Base-by-base conservation (phyloP, 768 basidiomycete species). In the Lepiota subincarnata region DNA sequence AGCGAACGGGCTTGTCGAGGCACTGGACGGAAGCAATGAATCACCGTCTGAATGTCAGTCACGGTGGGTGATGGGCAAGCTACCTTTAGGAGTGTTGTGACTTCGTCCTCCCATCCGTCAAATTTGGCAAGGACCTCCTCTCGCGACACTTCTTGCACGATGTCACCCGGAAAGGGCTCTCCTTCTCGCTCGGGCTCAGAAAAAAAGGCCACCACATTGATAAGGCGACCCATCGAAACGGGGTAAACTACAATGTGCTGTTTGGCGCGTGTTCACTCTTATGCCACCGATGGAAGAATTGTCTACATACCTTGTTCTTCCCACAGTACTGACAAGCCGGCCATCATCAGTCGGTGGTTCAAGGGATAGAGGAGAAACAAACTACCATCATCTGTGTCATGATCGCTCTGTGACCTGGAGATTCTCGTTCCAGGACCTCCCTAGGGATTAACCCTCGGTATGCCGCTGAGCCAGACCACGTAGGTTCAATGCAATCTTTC, bases 241-340 rank as follows among this genome's bases (percentile, higher is more conserved):
- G 75, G 75, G 56, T 73, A 78, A 2, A 63, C 61, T 4, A 75
- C 65, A 1, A 76, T 46, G 36, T 70, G 66, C 79, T 80, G 34
- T 5, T 43, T 20, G 24, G 26, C 6, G 22, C 13, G 8, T 14
- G 43, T 19, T 22, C 19, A 43, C 35, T 2, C 42, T 16, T 18
- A 12, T n/a, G 49, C 66, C 63, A 57, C 57, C 41, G 43, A 54
- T 10, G 24, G 18, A 38, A 44, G 14, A 10, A 3, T 37, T 19
- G 26, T 22, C 19, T 39, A 12, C 51, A 16, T 45, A 66, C 68
- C 63, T 62, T 63, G 43, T 64, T 60, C 56, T 70, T 71, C 50
- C 65, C 67, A 19, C 65, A 58, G 53, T 70, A 68, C 70, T 71
- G 40, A 13, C 7, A 36, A 18, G n/a, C 18, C n/a, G 35, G 19